A percentile compares a stretch with the other conserved stretches of the same genome.
phyloP scores from a whole-genome alignment of 2,329 filamentous ascomycete genomes.

The Periconia digitata region DNA sequence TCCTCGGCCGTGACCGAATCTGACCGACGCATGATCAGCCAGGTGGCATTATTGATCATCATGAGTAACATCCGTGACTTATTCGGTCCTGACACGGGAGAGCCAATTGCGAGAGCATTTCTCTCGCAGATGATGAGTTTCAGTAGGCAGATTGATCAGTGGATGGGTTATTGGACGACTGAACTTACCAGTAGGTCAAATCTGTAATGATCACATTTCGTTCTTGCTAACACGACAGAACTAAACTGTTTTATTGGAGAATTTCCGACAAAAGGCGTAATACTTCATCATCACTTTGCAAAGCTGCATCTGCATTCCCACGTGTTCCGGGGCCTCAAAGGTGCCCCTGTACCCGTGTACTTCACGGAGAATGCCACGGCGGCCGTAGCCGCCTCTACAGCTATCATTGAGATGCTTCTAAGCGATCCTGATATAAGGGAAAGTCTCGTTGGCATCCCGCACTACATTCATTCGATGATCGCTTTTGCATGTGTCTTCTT shows the following conservation, averaged over 20 bases:
- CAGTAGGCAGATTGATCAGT: conserved; percentile 50
- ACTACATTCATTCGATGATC: conserved; percentile 57
- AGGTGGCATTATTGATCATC: conserved; percentile 62
- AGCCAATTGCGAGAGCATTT: conserved; percentile 54
- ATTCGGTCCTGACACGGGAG: conserved; percentile 59
- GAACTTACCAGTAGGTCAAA: conserved; percentile 44
- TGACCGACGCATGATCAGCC: conserved; percentile 60
- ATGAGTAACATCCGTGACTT: conserved; percentile 56
- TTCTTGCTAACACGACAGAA: no score
- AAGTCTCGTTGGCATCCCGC: conserved; percentile 50
- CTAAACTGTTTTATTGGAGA: conserved; percentile 51
- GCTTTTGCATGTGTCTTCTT: conserved; percentile 57
- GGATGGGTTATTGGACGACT: conserved; percentile 54
- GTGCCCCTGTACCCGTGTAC: conserved; percentile 51
- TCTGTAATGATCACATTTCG: conserved; percentile 39
- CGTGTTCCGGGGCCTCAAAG: conserved; percentile 51
- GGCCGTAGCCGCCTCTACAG: conserved; percentile 51
- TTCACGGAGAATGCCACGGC: conserved; percentile 51
- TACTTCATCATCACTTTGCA: conserved; percentile 57
- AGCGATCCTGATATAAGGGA: conserved; percentile 47
- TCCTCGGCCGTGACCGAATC: conserved; percentile 55
- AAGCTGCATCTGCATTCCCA: conserved; percentile 57
- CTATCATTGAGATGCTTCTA: conserved; percentile 50
- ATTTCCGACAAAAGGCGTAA: conserved; percentile 54
- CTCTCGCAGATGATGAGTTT: conserved; percentile 53